These are phyloP conservation scores for Karstenula rhodostoma DNA, from an alignment of 2,329 filamentous ascomycete genomes.

Conservation along the genomic window DNA sequence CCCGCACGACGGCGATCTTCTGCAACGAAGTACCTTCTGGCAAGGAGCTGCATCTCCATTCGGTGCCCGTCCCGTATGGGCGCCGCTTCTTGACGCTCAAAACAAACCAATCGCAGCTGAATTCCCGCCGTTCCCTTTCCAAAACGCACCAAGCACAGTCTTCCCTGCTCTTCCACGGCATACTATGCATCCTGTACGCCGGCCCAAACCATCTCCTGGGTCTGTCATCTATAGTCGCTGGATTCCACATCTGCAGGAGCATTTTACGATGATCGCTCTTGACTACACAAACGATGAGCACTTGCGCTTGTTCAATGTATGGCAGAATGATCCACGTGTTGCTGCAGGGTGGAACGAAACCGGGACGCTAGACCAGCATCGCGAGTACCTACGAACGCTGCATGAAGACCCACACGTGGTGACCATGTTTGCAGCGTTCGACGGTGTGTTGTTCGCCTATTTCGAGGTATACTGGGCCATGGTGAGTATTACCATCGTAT, in stretches of 20 bases:
- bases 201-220: constrained; percentile 74
- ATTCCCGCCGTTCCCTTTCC: constrained; percentile 54
- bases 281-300: constrained; percentile 72
- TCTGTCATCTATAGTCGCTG: constrained; percentile 79
- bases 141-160: constrained; percentile 57
- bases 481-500: constrained; percentile 47
- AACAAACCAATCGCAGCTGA: constrained; percentile 50
- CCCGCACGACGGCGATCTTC: constrained; percentile 53
- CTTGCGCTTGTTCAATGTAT: constrained; percentile 75
- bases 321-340: constrained; percentile 86
- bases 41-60: constrained; percentile 55
- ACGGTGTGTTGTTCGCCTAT: constrained; percentile 76
- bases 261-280: constrained; percentile 78
- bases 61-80: constrained; percentile 52
- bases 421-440: constrained; percentile 74
- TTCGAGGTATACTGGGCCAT: constrained; percentile 84
- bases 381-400: constrained; percentile 72
- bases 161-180: constrained; percentile 61
- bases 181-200: constrained; percentile 74
- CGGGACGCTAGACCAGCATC: constrained; percentile 77
- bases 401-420: constrained; percentile 77
- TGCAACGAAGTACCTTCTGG: constrained; percentile 60
- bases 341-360: constrained; percentile 83
- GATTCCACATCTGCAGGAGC: constrained; percentile 77
- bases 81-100: constrained; percentile 42